These are phyloP conservation scores for Inga oerstediana DNA, from an alignment of 306 rosid species.

Conservation along the genomic window DNA sequence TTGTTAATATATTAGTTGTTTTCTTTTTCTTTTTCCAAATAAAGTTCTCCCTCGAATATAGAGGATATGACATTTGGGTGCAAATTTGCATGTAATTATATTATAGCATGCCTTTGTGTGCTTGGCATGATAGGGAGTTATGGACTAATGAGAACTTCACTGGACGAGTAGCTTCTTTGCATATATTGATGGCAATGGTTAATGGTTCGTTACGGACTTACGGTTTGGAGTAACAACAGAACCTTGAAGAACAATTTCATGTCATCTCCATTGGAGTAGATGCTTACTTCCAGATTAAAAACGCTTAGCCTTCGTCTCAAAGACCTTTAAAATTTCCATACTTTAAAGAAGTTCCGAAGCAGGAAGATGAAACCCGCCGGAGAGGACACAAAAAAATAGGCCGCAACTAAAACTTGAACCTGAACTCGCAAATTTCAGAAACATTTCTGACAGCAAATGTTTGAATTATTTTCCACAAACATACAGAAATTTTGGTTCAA, in stretches of 20 bases:
- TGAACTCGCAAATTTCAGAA: not conserved
- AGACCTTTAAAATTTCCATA: not conserved
- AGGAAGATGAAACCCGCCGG: not conserved
- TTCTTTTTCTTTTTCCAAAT: not conserved
- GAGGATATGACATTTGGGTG: conserved; percentile 4
- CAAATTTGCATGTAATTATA: not conserved
- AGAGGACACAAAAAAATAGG: not conserved
- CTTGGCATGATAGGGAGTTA: not conserved
- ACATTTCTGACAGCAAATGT: not conserved
- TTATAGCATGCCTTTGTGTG: not conserved
- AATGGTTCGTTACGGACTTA: not conserved
- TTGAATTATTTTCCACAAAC: not conserved
- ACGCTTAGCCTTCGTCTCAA: not conserved
- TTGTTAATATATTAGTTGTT: not conserved
- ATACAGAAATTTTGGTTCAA: conserved; percentile 14
- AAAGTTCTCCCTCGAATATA: conserved; percentile 6
- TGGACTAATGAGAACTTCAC: not conserved
- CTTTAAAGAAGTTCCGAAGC: not conserved
- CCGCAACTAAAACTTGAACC: not conserved
- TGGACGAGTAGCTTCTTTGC: not conserved
- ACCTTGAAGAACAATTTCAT: not conserved
- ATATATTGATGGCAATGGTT: not conserved
- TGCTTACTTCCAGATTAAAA: not conserved
- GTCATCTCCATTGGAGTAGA: not conserved
- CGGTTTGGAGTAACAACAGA: not conserved